A percentile compares a stretch with the other conserved stretches of the same genome.
phyloP scores from a whole-genome alignment of 768 basidiomycete genomes.

The Rhodotorula sphaerocarpa region DNA sequence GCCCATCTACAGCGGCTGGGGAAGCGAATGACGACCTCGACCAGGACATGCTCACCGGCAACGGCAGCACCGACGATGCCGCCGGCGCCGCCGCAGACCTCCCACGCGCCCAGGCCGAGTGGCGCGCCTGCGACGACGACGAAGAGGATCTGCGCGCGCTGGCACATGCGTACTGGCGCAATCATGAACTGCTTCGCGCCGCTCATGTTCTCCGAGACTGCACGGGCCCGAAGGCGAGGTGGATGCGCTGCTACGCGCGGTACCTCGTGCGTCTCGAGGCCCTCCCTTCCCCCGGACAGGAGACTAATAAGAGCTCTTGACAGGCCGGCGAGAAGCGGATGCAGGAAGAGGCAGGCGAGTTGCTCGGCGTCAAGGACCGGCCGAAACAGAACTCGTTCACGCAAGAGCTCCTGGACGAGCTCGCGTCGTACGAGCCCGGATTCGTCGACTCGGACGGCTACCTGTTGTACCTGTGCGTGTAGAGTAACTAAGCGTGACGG shows the following conservation, averaged over 20 bases:
- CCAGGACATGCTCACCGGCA: neutral
- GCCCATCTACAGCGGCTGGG: too few relatives aligned
- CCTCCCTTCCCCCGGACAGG: neutral
- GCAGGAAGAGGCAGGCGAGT: conserved; percentile 59
- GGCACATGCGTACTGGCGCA: conserved; percentile 64
- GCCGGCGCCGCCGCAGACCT: too few relatives aligned
- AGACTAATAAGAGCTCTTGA: neutral
- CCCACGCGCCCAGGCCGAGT: too few relatives aligned
- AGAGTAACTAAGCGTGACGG: too few relatives aligned
- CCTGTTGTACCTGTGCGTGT: conserved; percentile 67
- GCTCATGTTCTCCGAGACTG: conserved; percentile 59
- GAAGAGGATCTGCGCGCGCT: conserved; percentile 65
- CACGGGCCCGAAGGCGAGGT: conserved; percentile 62
- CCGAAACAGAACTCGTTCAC: conserved; percentile 57
- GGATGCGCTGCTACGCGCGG: conserved; percentile 68
- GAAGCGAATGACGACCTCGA: conserved; percentile 1
- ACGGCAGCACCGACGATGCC: too few relatives aligned
- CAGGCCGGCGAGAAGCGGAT: conserved; percentile 78
- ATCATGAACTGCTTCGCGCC: conserved; percentile 69
- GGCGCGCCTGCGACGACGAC: conserved; percentile 40
- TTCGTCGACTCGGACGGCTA: conserved; percentile 59
- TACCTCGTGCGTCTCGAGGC: conserved; percentile 61
- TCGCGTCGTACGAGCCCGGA: conserved; percentile 46
- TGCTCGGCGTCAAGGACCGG: conserved; percentile 63
- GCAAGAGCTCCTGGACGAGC: conserved; percentile 54